Evolutionary conservation across 2,329 filamentous ascomycete species (phyloP).

Genomic region (Fonsecaea pedrosoi): DNA sequence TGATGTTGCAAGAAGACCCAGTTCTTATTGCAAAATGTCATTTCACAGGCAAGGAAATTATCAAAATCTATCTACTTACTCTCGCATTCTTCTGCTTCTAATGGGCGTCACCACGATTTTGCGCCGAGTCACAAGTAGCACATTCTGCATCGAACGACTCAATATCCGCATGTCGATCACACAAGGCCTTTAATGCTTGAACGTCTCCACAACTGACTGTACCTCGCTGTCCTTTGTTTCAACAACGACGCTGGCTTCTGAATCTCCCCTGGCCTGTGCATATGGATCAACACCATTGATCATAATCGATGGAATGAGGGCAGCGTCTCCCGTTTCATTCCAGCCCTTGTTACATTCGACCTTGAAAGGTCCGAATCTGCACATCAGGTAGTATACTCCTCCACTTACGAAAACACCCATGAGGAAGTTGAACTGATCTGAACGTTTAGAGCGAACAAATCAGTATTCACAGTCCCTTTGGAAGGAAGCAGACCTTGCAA

Average conservation of each 20-base stretch:
- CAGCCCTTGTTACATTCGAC: constrained; percentile 9
- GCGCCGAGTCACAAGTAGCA: background rate
- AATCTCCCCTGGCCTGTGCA: background rate
- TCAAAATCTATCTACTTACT: background rate
- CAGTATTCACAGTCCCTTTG: background rate
- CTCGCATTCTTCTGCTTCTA: background rate
- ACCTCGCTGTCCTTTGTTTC: constrained; percentile 3
- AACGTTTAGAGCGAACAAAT: background rate
- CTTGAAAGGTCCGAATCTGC: constrained; percentile 68
- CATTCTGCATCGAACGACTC: constrained; percentile 13
- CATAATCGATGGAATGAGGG: constrained; percentile 16
- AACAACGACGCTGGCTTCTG: constrained; percentile 2
- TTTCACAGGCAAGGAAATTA: background rate
- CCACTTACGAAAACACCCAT: constrained; percentile 76
- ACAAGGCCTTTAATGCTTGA: constrained; percentile 5
- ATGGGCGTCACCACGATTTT: background rate
- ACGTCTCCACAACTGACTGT: background rate
- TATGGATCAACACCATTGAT: constrained; percentile 17
- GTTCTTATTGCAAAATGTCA: background rate
- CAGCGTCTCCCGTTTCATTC: constrained; percentile 16
- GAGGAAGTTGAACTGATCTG: constrained; percentile 84
- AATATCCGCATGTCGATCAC: background rate
- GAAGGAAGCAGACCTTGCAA: background rate
- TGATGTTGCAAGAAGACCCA: background rate
- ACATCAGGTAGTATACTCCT: constrained; percentile 71